These are phyloP conservation scores for Rubroboletus pulcherrimus DNA, from an alignment of 768 basidiomycete species.

Conservation along the genomic window DNA sequence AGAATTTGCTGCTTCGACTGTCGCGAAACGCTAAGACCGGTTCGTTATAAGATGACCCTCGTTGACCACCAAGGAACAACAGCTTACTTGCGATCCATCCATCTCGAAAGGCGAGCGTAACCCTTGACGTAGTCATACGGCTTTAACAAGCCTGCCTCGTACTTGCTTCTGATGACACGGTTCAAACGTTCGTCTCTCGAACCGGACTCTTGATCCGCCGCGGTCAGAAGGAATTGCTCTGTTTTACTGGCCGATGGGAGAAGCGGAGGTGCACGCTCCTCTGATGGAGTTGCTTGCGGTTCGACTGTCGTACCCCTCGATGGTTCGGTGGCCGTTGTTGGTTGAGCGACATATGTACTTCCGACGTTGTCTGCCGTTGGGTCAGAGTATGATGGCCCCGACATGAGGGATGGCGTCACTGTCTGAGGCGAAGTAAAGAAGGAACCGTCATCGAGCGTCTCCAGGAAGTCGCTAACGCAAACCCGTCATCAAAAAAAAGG, in stretches of 20 bases:
- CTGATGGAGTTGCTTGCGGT: constrained; percentile 26
- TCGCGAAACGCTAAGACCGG: constrained; percentile 64
- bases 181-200: constrained; percentile 86
- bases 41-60: background rate
- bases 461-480: constrained; percentile 70
- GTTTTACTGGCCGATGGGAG: constrained; percentile 75
- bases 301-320: constrained; percentile 24
- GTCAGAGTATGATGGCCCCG: constrained; percentile 34
- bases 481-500: background rate
- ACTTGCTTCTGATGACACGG: constrained; percentile 92
- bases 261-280: constrained; percentile 45
- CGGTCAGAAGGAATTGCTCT: constrained; percentile 86
- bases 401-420: constrained; percentile 47
- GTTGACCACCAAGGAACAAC: background rate
- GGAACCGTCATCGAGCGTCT: constrained; percentile 79
- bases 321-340: constrained; percentile 17
- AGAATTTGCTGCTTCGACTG: constrained; percentile 91
- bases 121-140: constrained; percentile 98
- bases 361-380: constrained; percentile 5
- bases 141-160: constrained; percentile 91
- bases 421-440: constrained; percentile 65
- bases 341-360: constrained; percentile 15
- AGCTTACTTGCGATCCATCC: constrained; percentile 91
- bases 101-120: constrained; percentile 83
- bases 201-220: constrained; percentile 91